Evolutionary conservation across 2,329 filamentous ascomycete genomes (phyloP), one percentile per base, ranked within the genome.

Genomic region (Calonectria fujianensis): DNA sequence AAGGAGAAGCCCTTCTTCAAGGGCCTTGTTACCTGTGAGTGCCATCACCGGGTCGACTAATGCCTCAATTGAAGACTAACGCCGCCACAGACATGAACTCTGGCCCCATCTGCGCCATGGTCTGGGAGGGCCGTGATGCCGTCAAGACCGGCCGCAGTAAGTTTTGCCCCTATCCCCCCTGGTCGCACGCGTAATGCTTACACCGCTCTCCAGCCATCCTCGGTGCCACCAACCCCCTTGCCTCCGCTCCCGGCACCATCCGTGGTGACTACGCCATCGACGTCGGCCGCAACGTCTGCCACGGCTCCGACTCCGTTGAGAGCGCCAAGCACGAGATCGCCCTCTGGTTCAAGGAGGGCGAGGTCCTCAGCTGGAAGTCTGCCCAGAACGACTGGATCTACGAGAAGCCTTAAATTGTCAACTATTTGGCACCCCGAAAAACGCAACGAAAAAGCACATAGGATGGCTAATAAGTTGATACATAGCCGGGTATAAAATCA

Each of bases 241-340:
- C 94, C 86, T 98, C 96, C 73, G 93, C 94, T 84, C 97, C 97
- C 79, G 97, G 97, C 87, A 99, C 97, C 90, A 99, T 99, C 92
- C 96, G 97, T 90, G 96, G 96, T 88, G 94, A 96, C 91, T 96
- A 87, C 87, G 94, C 94, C 87, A 94, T 96, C 83, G 92, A 89
- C 75, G 86, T 88, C 86, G 97, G 97, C 90, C 95, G 96, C 88
- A 99, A 99, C 92, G 96, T 98, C 90, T 98, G 96, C 95, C 97
- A 99, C 93, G 97, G 97, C 87, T 98, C 96, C 88, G 97, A 99
- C 92, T 93, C 91, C 86, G 96, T 99, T 89, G 97, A 99, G 93
- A 98, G 93, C 91, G 97, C 97, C 89, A 93, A 98, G 94, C 98
- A 98, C 95, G 97, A 99, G 92, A 99, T 99, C 86, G 94, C 94